Evolutionary conservation across 1,139 yeast genomes (phyloP).

Genomic region (Starmera stellimalicola): DNA sequence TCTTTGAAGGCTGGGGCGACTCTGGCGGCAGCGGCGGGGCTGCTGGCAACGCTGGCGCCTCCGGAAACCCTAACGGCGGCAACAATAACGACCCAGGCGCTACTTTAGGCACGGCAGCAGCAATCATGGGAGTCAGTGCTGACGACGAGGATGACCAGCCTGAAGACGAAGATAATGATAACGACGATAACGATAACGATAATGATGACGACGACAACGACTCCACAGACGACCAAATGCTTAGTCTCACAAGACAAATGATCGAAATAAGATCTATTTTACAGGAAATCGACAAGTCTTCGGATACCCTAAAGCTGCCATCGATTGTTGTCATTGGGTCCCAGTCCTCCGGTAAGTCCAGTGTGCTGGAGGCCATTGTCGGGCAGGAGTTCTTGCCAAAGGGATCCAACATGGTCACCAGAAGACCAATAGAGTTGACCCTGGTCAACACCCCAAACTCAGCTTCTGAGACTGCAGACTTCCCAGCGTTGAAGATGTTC

Average conservation of each 20-base stretch:
- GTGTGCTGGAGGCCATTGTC: conserved; percentile 86
- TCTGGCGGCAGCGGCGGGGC: conserved; percentile 20
- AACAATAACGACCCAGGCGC: conserved; percentile 24
- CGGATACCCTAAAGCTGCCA: conserved; percentile 75
- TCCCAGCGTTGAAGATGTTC: conserved; percentile 78
- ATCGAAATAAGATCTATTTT: conserved; percentile 84
- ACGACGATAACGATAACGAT: conserved; percentile 29
- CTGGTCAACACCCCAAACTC: conserved; percentile 76
- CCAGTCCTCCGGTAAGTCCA: conserved; percentile 93
- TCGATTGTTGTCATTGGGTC: conserved; percentile 96
- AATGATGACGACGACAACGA: conserved; percentile 35
- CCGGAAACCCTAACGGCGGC: conserved; percentile 23
- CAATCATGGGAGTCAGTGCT: conserved; percentile 23
- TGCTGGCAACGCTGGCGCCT: conserved; percentile 20
- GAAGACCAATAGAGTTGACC: conserved; percentile 91
- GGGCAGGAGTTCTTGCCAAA: conserved; percentile 93
- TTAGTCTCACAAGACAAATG: conserved; percentile 88
- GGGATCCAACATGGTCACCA: conserved; percentile 92
- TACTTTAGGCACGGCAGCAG: conserved; percentile 29
- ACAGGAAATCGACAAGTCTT: conserved; percentile 61
- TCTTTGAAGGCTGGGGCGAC: conserved; percentile 11
- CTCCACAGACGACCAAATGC: conserved; percentile 63
- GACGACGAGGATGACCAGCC: conserved; percentile 20
- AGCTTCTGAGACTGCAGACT: conserved; percentile 85
- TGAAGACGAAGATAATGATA: conserved; percentile 19